These are phyloP conservation scores for Solanum hybrid DNA, from an alignment of 305 asterid genomes.

Conservation along the genomic window DNA sequence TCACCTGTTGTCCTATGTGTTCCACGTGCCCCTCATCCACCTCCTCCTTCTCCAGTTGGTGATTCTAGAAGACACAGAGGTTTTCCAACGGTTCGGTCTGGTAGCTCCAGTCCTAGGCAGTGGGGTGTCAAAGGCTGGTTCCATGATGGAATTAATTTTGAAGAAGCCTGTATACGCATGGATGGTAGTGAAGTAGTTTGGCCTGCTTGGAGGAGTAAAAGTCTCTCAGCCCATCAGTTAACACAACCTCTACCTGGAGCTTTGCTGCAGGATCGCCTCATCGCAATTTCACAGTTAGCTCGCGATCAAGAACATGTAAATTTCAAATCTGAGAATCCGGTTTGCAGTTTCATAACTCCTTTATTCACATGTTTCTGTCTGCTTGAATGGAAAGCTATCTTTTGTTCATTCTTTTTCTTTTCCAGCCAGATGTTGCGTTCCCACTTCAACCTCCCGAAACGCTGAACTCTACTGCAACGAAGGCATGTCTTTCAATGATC, in stretches of 20 bases:
- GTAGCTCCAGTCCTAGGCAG: slow-evolving; percentile 99
- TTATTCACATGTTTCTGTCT: slow-evolving; percentile 1
- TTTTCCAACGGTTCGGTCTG: slow-evolving; percentile 92
- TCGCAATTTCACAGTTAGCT: slow-evolving; percentile 89
- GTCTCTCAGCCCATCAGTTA: slow-evolving; percentile 70
- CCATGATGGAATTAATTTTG: slow-evolving; percentile 80
- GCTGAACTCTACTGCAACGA: slow-evolving; percentile 39
- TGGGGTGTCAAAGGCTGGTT: slow-evolving; percentile 99
- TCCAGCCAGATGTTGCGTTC: slow-evolving; percentile 92
- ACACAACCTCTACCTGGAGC: slow-evolving; percentile 90
- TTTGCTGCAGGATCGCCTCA: slow-evolving; percentile 89
- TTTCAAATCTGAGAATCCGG: not conserved
- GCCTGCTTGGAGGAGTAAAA: slow-evolving; percentile 97
- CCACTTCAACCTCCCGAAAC: slow-evolving; percentile 87
- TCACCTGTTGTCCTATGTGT: slow-evolving; percentile 98
- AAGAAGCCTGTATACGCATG: slow-evolving; percentile 73
- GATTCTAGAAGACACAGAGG: slow-evolving; percentile 91
- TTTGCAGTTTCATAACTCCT: not conserved
- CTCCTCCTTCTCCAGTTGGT: slow-evolving; percentile 92
- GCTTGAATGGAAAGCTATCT: slow-evolving; percentile 11
- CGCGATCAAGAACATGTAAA: slow-evolving; percentile 96
- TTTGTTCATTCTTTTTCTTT: slow-evolving; percentile 8
- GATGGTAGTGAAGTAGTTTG: slow-evolving; percentile 92
- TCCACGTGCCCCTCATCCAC: slow-evolving; percentile 94
- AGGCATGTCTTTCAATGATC: slow-evolving; percentile 51